Conservation (phyloP, 2,329 filamentous ascomycete genomes). For the Ustulina deusta region DNA sequence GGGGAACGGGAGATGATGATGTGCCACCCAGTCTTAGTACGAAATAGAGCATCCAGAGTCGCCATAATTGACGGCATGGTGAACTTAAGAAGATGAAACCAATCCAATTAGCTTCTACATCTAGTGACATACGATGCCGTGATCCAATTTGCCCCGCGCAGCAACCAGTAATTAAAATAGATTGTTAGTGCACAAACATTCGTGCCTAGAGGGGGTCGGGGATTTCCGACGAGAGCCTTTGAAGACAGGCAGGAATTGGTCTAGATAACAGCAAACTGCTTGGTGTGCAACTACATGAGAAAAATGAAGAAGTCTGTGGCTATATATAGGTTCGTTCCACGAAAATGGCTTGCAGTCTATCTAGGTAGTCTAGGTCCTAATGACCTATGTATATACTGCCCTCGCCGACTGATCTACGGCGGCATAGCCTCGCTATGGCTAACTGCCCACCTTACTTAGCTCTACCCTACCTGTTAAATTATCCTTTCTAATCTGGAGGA, state of each 20-base stretch:
- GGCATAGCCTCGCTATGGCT: not conserved
- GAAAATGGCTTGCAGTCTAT: not conserved
- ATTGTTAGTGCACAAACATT: not conserved
- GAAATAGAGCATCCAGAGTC: constrained; percentile 20
- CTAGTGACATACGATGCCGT: not conserved
- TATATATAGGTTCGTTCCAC: not conserved
- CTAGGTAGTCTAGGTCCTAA: not conserved
- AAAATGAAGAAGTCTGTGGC: not conserved
- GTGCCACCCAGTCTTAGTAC: constrained; percentile 65
- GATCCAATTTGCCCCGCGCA: not conserved
- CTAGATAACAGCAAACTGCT: not conserved
- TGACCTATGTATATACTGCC: not conserved
- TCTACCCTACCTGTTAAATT: not conserved
- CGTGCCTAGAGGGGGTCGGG: not conserved
- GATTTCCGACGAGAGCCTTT: not conserved
- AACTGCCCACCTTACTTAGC: not conserved
- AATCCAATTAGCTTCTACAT: not conserved
- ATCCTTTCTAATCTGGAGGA: not conserved
- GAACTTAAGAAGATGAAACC: not conserved
- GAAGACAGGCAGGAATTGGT: not conserved
- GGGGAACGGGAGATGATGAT: constrained; percentile 68
- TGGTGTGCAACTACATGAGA: not conserved
- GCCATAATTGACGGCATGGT: not conserved
- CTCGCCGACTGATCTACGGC: no score
- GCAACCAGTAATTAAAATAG: not conserved